Percentiles rank a stretch among this genome's conserved stretches.
Evolutionary conservation across 2,329 filamentous ascomycete species (phyloP).

Genomic region (Phyllosticta citrichinensis): DNA sequence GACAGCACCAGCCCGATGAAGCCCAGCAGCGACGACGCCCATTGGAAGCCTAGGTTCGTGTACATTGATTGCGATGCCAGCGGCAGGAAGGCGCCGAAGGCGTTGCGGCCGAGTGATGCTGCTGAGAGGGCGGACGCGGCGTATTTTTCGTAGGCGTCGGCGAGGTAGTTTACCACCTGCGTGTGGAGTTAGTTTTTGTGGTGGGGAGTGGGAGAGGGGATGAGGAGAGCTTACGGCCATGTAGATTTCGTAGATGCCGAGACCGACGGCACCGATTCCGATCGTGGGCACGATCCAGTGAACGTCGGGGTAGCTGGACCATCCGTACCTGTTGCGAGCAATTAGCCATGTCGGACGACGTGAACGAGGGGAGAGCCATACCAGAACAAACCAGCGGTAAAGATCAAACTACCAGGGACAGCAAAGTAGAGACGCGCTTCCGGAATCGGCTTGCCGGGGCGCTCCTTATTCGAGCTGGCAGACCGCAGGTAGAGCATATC

Average conservation of each 20-base stretch:
- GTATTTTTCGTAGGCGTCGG: conserved; percentile 39
- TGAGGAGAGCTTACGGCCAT: conserved; percentile 27
- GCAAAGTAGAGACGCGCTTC: conserved; percentile 35
- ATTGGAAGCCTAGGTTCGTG: conserved; percentile 31
- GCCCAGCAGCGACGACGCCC: conserved; percentile 35
- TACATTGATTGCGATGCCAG: conserved; percentile 34
- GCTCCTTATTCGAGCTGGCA: conserved; percentile 26
- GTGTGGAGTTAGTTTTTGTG: too few species aligned
- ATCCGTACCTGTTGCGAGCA: conserved; percentile 14
- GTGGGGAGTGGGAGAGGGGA: too few species aligned
- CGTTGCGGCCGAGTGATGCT: conserved; percentile 35
- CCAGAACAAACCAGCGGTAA: conserved; percentile 20
- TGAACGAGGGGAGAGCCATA: not conserved
- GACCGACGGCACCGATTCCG: conserved; percentile 17
- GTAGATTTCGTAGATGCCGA: conserved; percentile 29
- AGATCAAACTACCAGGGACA: conserved; percentile 32
- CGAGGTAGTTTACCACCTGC: conserved; percentile 35
- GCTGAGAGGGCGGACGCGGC: conserved; percentile 35
- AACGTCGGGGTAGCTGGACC: conserved; percentile 12
- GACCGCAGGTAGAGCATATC: conserved; percentile 22
- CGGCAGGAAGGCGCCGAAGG: conserved; percentile 38
- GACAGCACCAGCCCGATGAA: conserved; percentile 32
- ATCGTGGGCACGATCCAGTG: conserved; percentile 22
- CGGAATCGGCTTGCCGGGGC: conserved; percentile 30
- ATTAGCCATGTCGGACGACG: too few species aligned